These are phyloP conservation scores for Clavispora fructus DNA, from an alignment of 805 yeast species.

Conservation along the genomic window DNA sequence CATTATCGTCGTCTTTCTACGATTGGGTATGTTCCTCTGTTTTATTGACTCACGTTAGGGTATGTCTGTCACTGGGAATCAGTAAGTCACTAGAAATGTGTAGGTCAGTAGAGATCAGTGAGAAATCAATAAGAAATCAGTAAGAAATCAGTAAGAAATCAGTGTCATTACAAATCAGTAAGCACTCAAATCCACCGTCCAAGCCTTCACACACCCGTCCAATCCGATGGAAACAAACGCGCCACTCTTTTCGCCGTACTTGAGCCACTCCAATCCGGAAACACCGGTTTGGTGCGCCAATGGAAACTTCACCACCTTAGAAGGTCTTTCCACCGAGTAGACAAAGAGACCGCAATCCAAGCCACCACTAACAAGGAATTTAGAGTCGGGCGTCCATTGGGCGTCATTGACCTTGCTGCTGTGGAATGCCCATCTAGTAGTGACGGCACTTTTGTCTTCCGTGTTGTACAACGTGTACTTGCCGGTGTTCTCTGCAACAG, in stretches of 20 bases:
- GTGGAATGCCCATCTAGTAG: constrained; percentile 96
- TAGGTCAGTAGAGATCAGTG: no score
- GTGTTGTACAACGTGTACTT: constrained; percentile 72
- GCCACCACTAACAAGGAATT: constrained; percentile 72
- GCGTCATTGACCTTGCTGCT: constrained; percentile 75
- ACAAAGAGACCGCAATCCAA: constrained; percentile 77
- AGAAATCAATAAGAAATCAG: no score
- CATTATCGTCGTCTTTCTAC: no score
- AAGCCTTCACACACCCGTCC: constrained; percentile 74
- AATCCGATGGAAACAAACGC: constrained; percentile 66
- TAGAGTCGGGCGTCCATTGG: constrained; percentile 72
- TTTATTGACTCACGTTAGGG: no score
- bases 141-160: no score
- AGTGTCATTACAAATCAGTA: background rate
- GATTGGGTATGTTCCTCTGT: no score
- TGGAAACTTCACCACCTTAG: constrained; percentile 64
- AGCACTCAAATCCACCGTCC: constrained; percentile 44
- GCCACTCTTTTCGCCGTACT: constrained; percentile 26
- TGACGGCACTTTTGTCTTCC: constrained; percentile 49
- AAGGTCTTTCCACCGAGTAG: constrained; percentile 75
- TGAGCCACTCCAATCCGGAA: constrained; percentile 65
- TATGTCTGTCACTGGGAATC: background rate
- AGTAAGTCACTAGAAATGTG: no score
- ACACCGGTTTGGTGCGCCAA: constrained; percentile 91
- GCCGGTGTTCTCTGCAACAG: constrained; percentile 85